Conservation (phyloP, 805 yeast genomes). For the Lipomyces kockii region DNA sequence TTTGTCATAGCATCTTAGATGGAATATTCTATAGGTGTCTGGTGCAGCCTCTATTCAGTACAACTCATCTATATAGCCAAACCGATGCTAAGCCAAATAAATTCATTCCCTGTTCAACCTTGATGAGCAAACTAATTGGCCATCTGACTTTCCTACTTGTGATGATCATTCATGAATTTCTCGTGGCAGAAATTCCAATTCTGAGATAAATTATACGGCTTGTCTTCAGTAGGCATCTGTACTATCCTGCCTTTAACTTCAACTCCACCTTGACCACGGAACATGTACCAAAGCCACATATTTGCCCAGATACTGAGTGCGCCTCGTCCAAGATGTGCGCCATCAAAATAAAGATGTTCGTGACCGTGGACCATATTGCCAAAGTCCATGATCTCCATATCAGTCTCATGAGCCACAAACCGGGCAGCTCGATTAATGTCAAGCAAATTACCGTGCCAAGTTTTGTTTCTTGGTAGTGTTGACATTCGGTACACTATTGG, state of each 20-base stretch:
- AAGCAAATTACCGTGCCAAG: conserved; percentile 16
- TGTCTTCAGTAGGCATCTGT: conserved; percentile 1
- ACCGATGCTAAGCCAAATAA: neutral
- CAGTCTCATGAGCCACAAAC: conserved; percentile 13
- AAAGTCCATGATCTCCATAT: conserved; percentile 10
- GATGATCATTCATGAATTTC: neutral
- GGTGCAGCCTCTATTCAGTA: neutral
- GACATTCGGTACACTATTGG: conserved; percentile 31
- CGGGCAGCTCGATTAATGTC: conserved; percentile 17
- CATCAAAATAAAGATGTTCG: conserved; percentile 1
- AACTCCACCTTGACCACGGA: conserved; percentile 13
- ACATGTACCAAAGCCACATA: conserved; percentile 19
- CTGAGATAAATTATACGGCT: neutral
- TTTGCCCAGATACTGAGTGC: conserved; percentile 7
- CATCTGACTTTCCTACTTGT: neutral
- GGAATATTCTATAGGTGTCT: too few relatives aligned
- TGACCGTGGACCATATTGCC: conserved; percentile 6
- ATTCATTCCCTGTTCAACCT: neutral
- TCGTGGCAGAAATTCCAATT: conserved; percentile 2
- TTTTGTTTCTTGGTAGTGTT: conserved; percentile 4
- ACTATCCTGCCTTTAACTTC: conserved; percentile 10
- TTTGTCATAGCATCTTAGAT: too few relatives aligned
- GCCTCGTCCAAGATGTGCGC: conserved; percentile 8
- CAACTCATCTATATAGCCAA: neutral
- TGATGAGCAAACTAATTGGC: neutral